phyloP scores from a whole-genome alignment of 192 early-diverging fungal species.

The Diversispora eburnea region DNA sequence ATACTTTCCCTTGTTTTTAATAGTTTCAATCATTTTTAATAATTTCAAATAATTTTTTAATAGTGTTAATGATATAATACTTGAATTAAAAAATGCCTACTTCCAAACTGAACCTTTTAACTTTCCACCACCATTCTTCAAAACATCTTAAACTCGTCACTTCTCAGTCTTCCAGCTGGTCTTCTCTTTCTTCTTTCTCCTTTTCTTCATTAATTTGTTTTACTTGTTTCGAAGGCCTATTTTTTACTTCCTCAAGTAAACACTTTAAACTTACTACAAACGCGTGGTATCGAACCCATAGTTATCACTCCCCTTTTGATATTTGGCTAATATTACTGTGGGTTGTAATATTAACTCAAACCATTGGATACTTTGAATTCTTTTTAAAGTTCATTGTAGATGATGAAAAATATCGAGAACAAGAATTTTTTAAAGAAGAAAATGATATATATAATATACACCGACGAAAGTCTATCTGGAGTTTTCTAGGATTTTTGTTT shows the following conservation, averaged over 20 bases:
- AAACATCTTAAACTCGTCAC: no score
- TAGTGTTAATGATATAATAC: no score
- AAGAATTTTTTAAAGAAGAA: not conserved
- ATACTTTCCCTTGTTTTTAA: no score
- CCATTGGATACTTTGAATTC: slow-evolving; percentile 3
- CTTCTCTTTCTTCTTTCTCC: no score
- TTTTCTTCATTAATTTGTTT: no score
- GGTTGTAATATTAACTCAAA: not conserved
- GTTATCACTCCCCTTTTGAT: slow-evolving; percentile 17
- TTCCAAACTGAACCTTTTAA: no score
- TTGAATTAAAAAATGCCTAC: no score
- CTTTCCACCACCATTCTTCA: no score
- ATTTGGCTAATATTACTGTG: slow-evolving; percentile 14
- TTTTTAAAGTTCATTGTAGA: slow-evolving; percentile 6
- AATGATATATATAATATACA: not conserved
- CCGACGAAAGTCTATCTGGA: slow-evolving; percentile 2
- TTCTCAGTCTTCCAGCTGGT: no score
- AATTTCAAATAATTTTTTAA: no score
- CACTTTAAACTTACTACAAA: slow-evolving; percentile 11
- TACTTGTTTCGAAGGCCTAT: not conserved
- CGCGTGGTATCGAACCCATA: slow-evolving; percentile 20
- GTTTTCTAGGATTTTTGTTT: slow-evolving; percentile 8
- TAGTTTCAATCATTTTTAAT: no score
- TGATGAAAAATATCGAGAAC: not conserved
- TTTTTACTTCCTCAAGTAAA: not conserved